Base-by-base conservation (phyloP, 2,329 filamentous ascomycete genomes). In the Sclerotinia trifoliorum region DNA sequence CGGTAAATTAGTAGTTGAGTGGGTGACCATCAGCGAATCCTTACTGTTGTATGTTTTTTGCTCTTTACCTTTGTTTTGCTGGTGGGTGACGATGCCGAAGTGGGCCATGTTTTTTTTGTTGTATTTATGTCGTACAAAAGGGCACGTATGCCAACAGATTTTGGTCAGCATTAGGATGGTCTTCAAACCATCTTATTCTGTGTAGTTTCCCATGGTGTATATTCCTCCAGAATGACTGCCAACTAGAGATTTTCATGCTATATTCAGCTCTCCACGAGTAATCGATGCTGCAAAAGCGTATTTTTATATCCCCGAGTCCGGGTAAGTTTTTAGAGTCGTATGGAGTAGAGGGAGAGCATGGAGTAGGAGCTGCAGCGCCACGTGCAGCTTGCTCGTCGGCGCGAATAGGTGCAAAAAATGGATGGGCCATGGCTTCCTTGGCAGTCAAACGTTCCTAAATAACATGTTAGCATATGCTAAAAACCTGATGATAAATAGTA, bases 351-450 rank as follows among this genome's bases (percentile, higher is more conserved):
- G 32, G 35, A 11, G 26, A 67, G 63, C 65, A 67, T 63, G 65
- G 54, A 54, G 65, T 39, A 54, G 65, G 65, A 67, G 65, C 57
- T 35, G 65, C 48, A 39, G 39, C 46, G n/a, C 48, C 32, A 51
- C 66, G 51, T 35, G 66, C 66, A 66, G 70, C 71, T 69, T 72
- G 70, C 63, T 78, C 76, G 58, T 75, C 73, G 48, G 74, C 74
- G 69, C 94, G 90, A 72, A 99, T 93, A 48, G 94, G 94, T 71
- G 90, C 89, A 79, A 99, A 99, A 83, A 98, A 99, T 35, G 90
- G 87, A 79, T 99, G 95, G 24, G 88, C 91, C 90, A 97, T 97
- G 19, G 95, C 95, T 80, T 99, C 95, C 83, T 97, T 94, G 19
- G 95, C 95, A 26, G 95, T 99, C 74, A 99, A 85, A 69, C 95